Conservation (phyloP, 345 rosid genomes). For the Gossypium ekmanianum region DNA sequence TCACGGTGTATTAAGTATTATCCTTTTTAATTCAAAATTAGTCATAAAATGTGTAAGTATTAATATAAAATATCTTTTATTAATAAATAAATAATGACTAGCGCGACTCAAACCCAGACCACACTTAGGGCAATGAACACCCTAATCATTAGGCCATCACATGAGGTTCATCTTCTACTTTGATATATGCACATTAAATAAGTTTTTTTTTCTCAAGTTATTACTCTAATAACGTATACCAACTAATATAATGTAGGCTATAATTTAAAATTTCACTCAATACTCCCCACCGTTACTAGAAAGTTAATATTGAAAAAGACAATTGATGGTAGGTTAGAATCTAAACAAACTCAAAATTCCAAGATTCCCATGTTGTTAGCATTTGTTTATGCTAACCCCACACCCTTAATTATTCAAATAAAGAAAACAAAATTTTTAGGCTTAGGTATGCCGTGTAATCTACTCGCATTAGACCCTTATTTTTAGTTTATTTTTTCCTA, state of each 20-base stretch:
- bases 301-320: conserved; percentile 9
- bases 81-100: too few species aligned
- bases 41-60: too few species aligned
- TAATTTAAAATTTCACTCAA: too few species aligned
- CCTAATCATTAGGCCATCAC: too few species aligned
- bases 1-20: too few species aligned
- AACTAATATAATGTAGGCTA: not conserved
- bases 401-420: not conserved
- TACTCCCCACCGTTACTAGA: not conserved
- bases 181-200: too few species aligned
- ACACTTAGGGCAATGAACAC: fast-evolving
- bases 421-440: not conserved
- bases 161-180: too few species aligned
- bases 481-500: not conserved
- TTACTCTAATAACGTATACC: too few species aligned
- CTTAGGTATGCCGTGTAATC: not conserved
- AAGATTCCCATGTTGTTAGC: conserved; percentile 13
- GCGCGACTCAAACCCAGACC: too few species aligned
- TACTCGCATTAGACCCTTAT: not conserved
- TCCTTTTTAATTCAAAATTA: too few species aligned
- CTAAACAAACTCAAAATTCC: conserved; percentile 1
- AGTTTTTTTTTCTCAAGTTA: too few species aligned
- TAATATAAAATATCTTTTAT: too few species aligned
- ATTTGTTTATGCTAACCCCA: conserved; percentile 5
- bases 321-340: conserved; percentile 7